Evolutionary conservation across 2,329 filamentous ascomycete species (phyloP).

Genomic region (Sodiomyces alkalinus): DNA sequence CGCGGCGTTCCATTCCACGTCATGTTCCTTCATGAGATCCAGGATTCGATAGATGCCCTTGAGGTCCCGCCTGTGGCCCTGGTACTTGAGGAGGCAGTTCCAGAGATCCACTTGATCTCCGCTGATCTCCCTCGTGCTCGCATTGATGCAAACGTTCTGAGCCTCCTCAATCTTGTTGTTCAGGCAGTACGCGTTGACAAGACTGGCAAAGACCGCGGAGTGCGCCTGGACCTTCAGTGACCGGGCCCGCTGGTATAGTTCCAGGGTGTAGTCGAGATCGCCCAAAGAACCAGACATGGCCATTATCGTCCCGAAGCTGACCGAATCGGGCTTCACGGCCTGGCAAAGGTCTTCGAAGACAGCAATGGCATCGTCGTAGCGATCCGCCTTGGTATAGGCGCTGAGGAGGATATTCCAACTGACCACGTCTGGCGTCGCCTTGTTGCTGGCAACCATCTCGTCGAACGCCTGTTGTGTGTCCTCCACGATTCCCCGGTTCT

Average conservation of each 20-base stretch:
- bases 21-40: constrained; percentile 28
- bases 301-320: constrained; percentile 62
- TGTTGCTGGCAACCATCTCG: constrained; percentile 40
- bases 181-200: constrained; percentile 52
- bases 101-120: constrained; percentile 48
- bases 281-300: constrained; percentile 54
- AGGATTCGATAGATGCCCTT: constrained; percentile 32
- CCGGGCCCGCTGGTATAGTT: constrained; percentile 49
- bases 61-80: constrained; percentile 46
- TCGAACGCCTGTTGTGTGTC: constrained; percentile 46
- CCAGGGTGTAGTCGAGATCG: constrained; percentile 53
- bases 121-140: constrained; percentile 34
- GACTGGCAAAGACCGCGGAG: constrained; percentile 36
- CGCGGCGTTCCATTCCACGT: constrained; percentile 30
- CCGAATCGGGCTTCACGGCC: constrained; percentile 37
- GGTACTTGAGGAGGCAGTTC: constrained; percentile 60
- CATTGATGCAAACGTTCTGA: constrained; percentile 26
- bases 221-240: constrained; percentile 35
- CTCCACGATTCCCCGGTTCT: constrained; percentile 48
- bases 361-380: constrained; percentile 49
- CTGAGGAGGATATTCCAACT: constrained; percentile 69
- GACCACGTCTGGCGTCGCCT: constrained; percentile 37
- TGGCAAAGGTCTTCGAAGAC: constrained; percentile 45
- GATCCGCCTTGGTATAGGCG: constrained; percentile 48
- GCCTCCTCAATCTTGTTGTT: constrained; percentile 21